Base-by-base conservation (phyloP, 495 filamentous ascomycete species). In the Penicillium parvum region DNA sequence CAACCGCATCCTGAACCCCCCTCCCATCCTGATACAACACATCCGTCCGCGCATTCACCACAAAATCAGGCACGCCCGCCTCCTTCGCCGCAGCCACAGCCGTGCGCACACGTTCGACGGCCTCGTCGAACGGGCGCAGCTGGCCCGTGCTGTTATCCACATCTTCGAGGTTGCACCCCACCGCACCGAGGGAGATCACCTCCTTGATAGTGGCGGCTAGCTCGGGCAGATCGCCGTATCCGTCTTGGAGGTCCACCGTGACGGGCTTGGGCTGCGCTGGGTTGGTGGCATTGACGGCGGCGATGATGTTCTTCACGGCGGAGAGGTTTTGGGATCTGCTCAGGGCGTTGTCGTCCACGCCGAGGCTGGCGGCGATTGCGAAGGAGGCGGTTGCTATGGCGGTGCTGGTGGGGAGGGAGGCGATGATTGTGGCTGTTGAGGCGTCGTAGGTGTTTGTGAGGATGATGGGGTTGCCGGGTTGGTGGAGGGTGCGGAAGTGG, bases 271-370 rank as follows among this genome's bases (percentile, higher is more conserved):
- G 14, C 8, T n/a, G n/a, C n/a, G n/a, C n/a, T n/a, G 38, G 33
- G 37, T 53, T 42, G 18, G 48, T 44, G 19, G 47, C 30, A 17
- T 37, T 45, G 6, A 63, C 58, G 11, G 66, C 85, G 3, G 84
- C 78, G 3, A 88, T 84, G 45, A 96, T 95, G n/a, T 85, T 81
- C n/a, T 87, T 74, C 42, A 94, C 83, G 20, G 87, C 83, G 4
- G 77, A 68, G 6, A 79, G 57, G 22, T 83, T 79, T 12, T 82
- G 66, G 45, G 64, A 37, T 7, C 68, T 57, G 0, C 60, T 64
- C 14, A 82, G 61, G 6, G 63, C 47, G 6, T 59, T 52, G 53
- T 81, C 76, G 1, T 58, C 37, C 8, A 66, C 48, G 25, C 70
- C 72, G 21, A 57, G 53, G 2, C 63, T 49, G 10, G 57, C 52